Conservation (phyloP, 208 protist species). For the Leishmania guyanensis region DNA sequence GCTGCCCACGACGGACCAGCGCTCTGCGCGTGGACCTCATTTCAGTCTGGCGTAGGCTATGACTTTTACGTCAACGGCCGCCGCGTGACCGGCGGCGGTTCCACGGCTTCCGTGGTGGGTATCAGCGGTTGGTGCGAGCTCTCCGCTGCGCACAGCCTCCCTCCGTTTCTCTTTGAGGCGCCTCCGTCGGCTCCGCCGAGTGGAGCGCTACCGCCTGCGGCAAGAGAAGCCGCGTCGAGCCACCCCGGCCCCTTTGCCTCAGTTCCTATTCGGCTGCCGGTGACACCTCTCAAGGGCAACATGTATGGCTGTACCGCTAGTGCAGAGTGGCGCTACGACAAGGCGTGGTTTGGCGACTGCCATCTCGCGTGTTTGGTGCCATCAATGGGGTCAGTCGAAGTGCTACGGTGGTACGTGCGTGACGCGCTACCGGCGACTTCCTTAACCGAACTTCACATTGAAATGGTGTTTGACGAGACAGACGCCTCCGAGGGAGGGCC, state of each 20-base stretch:
- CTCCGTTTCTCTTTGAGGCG: constrained; percentile 33
- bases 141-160: constrained; percentile 29
- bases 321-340: constrained; percentile 38
- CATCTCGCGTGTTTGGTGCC: constrained; percentile 45
- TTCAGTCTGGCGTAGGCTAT: constrained; percentile 54
- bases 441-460: constrained; percentile 10
- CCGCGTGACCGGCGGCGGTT: constrained; percentile 14
- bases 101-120: neutral
- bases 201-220: neutral
- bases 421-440: constrained; percentile 19
- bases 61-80: constrained; percentile 56
- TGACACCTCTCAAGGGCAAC: constrained; percentile 1
- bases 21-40: constrained; percentile 52
- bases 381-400: constrained; percentile 31
- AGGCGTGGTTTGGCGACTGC: constrained; percentile 69
- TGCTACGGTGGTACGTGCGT: constrained; percentile 43
- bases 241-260: constrained; percentile 3
- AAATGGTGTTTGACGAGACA: constrained; percentile 10
- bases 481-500: neutral
- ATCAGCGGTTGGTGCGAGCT: constrained; percentile 40
- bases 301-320: constrained; percentile 15
- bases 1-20: neutral
- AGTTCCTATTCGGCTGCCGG: constrained; percentile 21
- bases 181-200: neutral
- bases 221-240: neutral